Evolutionary conservation across 129 eudicot genomes (phyloP).

Genomic region (Apium graveolens): DNA sequence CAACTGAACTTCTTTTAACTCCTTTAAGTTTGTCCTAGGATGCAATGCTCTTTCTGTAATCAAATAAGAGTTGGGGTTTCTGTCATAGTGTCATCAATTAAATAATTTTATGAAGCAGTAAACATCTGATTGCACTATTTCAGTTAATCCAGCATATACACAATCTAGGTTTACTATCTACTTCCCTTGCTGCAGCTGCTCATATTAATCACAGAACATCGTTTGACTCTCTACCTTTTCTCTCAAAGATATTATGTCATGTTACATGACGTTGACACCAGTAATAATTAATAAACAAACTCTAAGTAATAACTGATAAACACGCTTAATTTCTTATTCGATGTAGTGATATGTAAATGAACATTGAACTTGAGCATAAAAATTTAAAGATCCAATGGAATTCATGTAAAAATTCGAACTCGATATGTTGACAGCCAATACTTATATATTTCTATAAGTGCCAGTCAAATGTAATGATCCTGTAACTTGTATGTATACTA

Average conservation of each 20-base stretch:
- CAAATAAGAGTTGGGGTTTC: not conserved
- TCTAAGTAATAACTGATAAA: no score
- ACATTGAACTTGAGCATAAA: not conserved
- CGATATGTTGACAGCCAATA: not conserved
- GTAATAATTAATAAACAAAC: not conserved
- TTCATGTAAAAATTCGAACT: not conserved
- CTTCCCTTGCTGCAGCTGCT: not conserved
- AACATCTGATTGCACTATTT: not conserved
- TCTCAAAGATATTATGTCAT: no score
- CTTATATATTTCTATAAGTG: not conserved
- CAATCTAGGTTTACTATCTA: not conserved
- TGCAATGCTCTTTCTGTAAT: constrained; percentile 8
- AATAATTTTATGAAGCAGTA: not conserved
- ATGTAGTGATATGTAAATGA: not conserved
- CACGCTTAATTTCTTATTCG: no score
- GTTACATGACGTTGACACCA: no score
- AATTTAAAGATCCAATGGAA: not conserved
- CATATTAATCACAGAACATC: not conserved
- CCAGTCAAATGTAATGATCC: not conserved
- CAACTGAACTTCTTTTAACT: not conserved
- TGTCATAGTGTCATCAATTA: not conserved
- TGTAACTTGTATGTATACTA: not conserved
- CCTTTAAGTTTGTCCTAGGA: not conserved
- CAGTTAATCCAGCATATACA: not conserved
- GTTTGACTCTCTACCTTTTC: no score